These are phyloP conservation scores for Friedmanniomyces endolithicus DNA, from an alignment of 495 filamentous ascomycete species.

Conservation along the genomic window DNA sequence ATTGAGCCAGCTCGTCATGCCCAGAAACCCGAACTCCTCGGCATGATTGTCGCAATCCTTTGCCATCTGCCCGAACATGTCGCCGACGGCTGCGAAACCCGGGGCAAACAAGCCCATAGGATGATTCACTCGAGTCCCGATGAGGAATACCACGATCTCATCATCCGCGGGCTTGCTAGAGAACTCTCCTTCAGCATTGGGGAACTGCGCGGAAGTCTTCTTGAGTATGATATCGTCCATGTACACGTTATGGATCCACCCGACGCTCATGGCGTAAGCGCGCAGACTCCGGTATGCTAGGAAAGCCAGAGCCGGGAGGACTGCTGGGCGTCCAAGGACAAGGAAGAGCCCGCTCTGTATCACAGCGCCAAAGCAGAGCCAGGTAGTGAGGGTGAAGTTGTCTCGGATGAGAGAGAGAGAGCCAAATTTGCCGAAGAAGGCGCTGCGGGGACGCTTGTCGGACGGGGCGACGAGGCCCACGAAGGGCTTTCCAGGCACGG, in stretches of 20 bases:
- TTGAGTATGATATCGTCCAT: constrained; percentile 26
- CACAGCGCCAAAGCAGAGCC: constrained; percentile 35
- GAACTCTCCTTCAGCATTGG: constrained; percentile 27
- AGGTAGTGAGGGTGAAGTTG: constrained; percentile 30
- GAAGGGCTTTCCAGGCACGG: not conserved
- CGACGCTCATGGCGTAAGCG: constrained; percentile 21
- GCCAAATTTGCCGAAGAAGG: not conserved
- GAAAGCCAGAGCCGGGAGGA: constrained; percentile 28
- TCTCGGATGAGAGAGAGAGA: constrained; percentile 4
- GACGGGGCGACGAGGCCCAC: constrained; percentile 8
- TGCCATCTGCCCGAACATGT: constrained; percentile 14
- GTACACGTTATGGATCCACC: constrained; percentile 29
- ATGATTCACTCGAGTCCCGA: constrained; percentile 34
- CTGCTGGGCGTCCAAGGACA: constrained; percentile 28
- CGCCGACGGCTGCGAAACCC: constrained; percentile 6
- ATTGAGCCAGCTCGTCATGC: constrained; percentile 9
- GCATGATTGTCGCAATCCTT: constrained; percentile 10
- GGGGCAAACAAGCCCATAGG: constrained; percentile 17
- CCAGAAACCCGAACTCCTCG: constrained; percentile 17
- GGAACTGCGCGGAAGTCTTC: constrained; percentile 31
- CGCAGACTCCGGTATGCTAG: constrained; percentile 23
- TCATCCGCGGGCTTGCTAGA: constrained; percentile 22
- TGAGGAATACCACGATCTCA: constrained; percentile 32
- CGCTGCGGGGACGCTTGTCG: constrained; percentile 9
- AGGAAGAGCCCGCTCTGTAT: constrained; percentile 29